A percentile compares a stretch with the other conserved stretches of the same genome.
Evolutionary conservation across 805 yeast genomes (phyloP).

Genomic region (Candida oleophila): DNA sequence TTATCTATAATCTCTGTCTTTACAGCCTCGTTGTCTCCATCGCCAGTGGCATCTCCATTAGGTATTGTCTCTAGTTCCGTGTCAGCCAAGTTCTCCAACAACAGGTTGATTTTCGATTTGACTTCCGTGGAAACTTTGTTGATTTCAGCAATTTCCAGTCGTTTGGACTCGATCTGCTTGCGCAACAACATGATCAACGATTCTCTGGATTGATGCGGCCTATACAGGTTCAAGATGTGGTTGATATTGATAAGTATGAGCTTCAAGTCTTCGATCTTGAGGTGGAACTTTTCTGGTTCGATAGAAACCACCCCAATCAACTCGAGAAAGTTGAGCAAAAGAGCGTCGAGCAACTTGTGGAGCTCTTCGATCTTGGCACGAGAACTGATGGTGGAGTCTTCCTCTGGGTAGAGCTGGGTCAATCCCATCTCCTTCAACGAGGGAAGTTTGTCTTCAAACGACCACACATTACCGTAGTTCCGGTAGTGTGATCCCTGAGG

Average conservation of each 20-base stretch:
- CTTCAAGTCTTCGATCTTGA: conserved; percentile 76
- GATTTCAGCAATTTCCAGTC: conserved; percentile 49
- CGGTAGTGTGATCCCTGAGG: conserved; percentile 70
- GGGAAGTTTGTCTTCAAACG: conserved; percentile 72
- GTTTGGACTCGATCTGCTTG: conserved; percentile 66
- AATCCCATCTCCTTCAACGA: conserved; percentile 76
- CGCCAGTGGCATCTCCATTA: neutral
- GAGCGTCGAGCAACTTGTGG: conserved; percentile 74
- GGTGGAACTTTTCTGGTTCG: conserved; percentile 60
- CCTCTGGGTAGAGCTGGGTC: conserved; percentile 60
- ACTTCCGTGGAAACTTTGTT: conserved; percentile 33
- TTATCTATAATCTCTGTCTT: neutral
- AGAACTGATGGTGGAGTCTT: conserved; percentile 34
- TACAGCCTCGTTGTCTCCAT: neutral
- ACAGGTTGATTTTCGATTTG: neutral
- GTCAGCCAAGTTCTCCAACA: neutral
- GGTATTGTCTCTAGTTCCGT: neutral
- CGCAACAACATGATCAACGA: conserved; percentile 72
- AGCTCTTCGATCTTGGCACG: conserved; percentile 65
- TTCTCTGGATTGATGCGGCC: conserved; percentile 95
- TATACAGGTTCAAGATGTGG: conserved; percentile 84
- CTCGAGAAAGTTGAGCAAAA: conserved; percentile 77
- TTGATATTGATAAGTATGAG: conserved; percentile 84
- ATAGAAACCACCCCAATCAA: conserved; percentile 73
- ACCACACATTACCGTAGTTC: conserved; percentile 91